Conservation (phyloP, 2,329 filamentous ascomycete genomes). For the Bipolaris bicolor region DNA sequence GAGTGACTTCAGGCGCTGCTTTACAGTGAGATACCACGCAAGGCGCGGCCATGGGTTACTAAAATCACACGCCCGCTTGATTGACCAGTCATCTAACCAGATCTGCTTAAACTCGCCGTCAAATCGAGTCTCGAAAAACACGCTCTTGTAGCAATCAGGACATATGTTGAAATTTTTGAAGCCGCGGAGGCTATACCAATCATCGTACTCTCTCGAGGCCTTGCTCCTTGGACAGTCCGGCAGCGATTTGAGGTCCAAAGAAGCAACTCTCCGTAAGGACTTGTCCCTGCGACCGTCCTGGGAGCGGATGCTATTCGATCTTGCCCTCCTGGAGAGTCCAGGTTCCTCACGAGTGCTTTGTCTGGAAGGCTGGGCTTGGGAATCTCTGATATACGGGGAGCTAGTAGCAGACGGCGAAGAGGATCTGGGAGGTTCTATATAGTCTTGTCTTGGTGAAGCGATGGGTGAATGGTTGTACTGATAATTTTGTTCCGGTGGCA, state of each 20-base stretch:
- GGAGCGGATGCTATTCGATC: constrained; percentile 38
- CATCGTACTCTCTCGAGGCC: constrained; percentile 67
- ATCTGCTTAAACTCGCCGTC: constrained; percentile 69
- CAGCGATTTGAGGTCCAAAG: constrained; percentile 32
- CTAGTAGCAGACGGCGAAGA: constrained; percentile 26
- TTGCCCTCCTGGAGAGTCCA: constrained; percentile 24
- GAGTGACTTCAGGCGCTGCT: constrained; percentile 70
- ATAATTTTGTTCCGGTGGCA: constrained; percentile 53
- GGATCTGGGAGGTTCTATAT: constrained; percentile 31
- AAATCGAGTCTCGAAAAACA: constrained; percentile 73
- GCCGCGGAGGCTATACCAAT: constrained; percentile 80
- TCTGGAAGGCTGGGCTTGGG: constrained; percentile 20
- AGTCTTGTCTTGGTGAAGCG: constrained; percentile 28
- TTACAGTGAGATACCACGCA: constrained; percentile 80
- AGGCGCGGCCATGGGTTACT: constrained; percentile 82
- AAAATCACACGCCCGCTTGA: constrained; percentile 76
- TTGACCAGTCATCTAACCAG: constrained; percentile 62
- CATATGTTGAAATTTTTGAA: constrained; percentile 80
- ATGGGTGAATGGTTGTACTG: constrained; percentile 45
- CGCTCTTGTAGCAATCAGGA: constrained; percentile 74
- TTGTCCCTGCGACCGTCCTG: constrained; percentile 36
- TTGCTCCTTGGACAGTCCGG: constrained; percentile 71
- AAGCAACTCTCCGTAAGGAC: constrained; percentile 9
- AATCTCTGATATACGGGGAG: constrained; percentile 32
- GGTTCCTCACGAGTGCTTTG: constrained; percentile 30